Base-by-base conservation (phyloP, 495 filamentous ascomycete genomes). In the Trichoderma asperelloides region DNA sequence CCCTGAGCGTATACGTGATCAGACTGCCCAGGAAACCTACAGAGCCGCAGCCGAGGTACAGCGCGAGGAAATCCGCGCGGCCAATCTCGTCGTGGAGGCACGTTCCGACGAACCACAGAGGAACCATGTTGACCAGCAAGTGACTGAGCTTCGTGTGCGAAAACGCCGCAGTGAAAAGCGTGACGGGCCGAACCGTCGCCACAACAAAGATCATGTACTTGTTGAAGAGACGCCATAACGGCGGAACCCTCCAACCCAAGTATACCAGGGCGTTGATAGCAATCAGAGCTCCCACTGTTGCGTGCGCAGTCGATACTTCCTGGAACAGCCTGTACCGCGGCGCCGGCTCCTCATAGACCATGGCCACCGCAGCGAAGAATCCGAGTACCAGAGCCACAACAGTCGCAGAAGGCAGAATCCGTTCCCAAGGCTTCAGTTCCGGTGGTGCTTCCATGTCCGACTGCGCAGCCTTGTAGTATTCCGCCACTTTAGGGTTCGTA, bases 61-160 rank as follows among this genome's bases (percentile, higher is more conserved):
- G 78, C 9, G 88, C 87, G 4, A 98, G 79, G 77, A 97, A 96
- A 68, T 87, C 85, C 47, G 89, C 92, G 23, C 94, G 85, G 49
- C 93, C 94, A 65, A 97, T 84, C 65, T 96, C 88, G 71, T 97
- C 93, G 78, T 96, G 91, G 16, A 95, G 70, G 0, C 76, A 76
- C 13, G 76, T 78, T 43, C 82, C 84, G 28, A 84, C 68, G 69
- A 86, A 74, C 78, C 78, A 84, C 1, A 85, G 71, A 30, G 83
- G 72, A 23, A 81, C 68, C 86, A 94, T 90, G 71, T 97, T 98
- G n/a, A 78, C 68, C 4, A 74, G 70, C 2, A 95, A 74, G 78
- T 98, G 95, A 27, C 67, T 67, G 62, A 87, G 65, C 0, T 74
- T 72, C 67, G 95, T 89, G 72, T 98, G 95, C 43, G 90, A 92